Evolutionary conservation across 495 filamentous ascomycete genomes (phyloP).

Genomic region (Penicillium malachiteum): DNA sequence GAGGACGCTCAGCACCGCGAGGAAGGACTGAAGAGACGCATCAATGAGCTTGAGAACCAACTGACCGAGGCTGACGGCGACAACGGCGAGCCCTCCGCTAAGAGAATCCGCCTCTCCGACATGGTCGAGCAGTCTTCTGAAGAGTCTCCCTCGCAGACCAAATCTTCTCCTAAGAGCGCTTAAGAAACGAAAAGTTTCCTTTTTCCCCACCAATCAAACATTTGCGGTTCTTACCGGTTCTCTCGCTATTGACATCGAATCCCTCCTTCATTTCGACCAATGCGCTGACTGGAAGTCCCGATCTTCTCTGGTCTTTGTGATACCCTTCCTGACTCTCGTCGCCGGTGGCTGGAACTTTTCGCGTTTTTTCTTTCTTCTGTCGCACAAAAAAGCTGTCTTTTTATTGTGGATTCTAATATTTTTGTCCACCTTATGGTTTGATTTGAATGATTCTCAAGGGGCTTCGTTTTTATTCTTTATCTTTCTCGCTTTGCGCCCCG

Average conservation of each 20-base stretch:
- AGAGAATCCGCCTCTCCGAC: slow-evolving; percentile 45
- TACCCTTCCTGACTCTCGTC: slow-evolving; percentile 44
- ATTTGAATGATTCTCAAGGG: slow-evolving; percentile 17
- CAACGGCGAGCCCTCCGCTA: slow-evolving; percentile 45
- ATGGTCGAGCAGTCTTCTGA: slow-evolving; percentile 43
- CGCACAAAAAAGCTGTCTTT: slow-evolving; percentile 23
- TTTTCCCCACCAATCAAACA: neutral
- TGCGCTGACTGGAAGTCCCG: slow-evolving; percentile 23
- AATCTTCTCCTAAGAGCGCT: slow-evolving; percentile 39
- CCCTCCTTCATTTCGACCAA: no score
- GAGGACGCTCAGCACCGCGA: slow-evolving; percentile 76
- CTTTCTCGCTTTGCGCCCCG: slow-evolving; percentile 10
- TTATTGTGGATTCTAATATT: neutral
- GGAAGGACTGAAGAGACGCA: slow-evolving; percentile 74
- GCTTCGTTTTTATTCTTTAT: slow-evolving; percentile 16
- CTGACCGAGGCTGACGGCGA: slow-evolving; percentile 30
- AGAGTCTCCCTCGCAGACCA: slow-evolving; percentile 30
- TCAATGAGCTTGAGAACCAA: slow-evolving; percentile 77
- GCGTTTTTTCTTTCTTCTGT: slow-evolving; percentile 6
- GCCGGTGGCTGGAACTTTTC: slow-evolving; percentile 33
- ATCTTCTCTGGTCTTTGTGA: slow-evolving; percentile 43
- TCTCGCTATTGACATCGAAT: no score
- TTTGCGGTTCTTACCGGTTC: neutral
- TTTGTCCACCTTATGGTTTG: neutral
- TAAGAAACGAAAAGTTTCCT: slow-evolving; percentile 11